Conservation (phyloP, 176 grass and related monocot species). For the Avena eriantha region DNA sequence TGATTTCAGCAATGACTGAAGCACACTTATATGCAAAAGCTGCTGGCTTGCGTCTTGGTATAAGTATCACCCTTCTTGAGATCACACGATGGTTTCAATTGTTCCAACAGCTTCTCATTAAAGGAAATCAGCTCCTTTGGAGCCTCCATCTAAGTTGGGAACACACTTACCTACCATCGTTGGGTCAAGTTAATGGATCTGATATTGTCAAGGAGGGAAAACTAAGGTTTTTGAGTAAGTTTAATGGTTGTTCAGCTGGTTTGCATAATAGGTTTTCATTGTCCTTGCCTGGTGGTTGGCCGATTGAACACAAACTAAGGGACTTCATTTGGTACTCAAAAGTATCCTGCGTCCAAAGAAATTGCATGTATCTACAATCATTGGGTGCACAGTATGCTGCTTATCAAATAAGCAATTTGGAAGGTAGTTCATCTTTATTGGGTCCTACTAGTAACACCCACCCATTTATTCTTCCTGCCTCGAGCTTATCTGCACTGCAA, state of each 20-base stretch:
- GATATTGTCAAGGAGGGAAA: constrained; percentile 64
- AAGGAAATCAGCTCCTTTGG: constrained; percentile 86
- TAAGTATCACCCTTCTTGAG: constrained; percentile 86
- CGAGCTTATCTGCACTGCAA: constrained; percentile 53
- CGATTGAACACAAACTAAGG: constrained; percentile 68
- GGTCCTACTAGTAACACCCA: constrained; percentile 42
- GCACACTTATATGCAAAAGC: constrained; percentile 83
- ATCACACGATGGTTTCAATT: constrained; percentile 83
- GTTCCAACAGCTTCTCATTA: constrained; percentile 80
- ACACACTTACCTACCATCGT: constrained; percentile 83
- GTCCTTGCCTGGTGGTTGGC: constrained; percentile 84
- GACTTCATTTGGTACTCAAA: constrained; percentile 81
- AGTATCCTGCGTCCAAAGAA: constrained; percentile 76
- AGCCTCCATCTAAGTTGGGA: constrained; percentile 98
- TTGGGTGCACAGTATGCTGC: constrained; percentile 72
- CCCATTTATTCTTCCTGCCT: constrained; percentile 52
- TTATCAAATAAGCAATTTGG: constrained; percentile 58
- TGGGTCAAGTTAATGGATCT: constrained; percentile 75
- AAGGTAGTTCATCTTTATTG: constrained; percentile 25
- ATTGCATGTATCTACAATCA: constrained; percentile 78
- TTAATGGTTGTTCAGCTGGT: constrained; percentile 51
- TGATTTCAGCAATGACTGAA: constrained; percentile 76
- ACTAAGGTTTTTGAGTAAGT: constrained; percentile 63
- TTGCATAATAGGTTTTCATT: constrained; percentile 54
- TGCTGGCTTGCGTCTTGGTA: constrained; percentile 64